Evolutionary conservation across 2,329 filamentous ascomycete species (phyloP).

Genomic region (Aspergillus novoparasiticus): DNA sequence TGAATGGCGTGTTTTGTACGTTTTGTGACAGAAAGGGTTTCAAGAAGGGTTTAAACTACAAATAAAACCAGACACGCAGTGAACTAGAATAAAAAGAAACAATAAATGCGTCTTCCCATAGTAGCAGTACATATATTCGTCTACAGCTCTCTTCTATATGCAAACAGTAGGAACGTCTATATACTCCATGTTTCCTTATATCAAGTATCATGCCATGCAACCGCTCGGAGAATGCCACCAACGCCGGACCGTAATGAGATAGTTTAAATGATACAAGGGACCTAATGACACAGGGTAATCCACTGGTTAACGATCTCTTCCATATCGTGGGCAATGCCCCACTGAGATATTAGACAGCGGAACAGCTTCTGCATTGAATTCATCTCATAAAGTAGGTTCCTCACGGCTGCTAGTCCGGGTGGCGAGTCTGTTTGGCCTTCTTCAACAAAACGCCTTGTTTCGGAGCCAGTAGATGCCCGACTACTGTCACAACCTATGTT

Average conservation of each 20-base stretch:
- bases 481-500: conserved; percentile 30
- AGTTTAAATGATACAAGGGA: not conserved
- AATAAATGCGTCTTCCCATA: not conserved
- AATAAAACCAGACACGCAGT: not conserved
- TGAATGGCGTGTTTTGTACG: too few relatives aligned
- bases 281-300: conserved; percentile 47
- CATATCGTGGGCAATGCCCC: conserved; percentile 51
- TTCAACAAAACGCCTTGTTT: conserved; percentile 43
- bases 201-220: not conserved
- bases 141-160: not conserved
- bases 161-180: not conserved
- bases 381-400: conserved; percentile 51
- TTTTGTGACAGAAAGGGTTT: not conserved
- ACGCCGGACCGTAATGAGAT: not conserved
- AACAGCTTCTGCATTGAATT: conserved; percentile 53
- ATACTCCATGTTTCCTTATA: not conserved
- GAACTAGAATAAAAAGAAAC: not conserved
- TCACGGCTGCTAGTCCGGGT: conserved; percentile 27
- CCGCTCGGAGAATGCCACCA: not conserved
- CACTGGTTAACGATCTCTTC: conserved; percentile 48
- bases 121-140: not conserved
- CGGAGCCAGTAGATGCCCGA: conserved; percentile 29
- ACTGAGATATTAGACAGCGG: conserved; percentile 47
- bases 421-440: conserved; percentile 27
- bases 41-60: not conserved